These are phyloP conservation scores for Phragmites australis DNA, from an alignment of 176 grass and related monocot genomes.

Conservation along the genomic window DNA sequence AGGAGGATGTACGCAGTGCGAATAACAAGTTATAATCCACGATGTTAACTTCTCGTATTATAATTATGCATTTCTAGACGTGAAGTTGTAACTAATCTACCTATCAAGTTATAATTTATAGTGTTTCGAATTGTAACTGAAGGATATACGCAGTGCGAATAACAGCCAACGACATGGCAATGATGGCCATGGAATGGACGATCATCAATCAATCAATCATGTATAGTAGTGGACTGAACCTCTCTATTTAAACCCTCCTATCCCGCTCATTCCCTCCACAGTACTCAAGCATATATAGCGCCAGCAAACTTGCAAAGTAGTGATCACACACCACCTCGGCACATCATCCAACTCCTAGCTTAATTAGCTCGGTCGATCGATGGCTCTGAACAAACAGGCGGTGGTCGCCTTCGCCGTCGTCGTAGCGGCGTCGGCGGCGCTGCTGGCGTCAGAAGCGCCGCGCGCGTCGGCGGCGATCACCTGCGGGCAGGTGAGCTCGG, in stretches of 20 bases:
- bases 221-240: neutral
- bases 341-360: too few relatives aligned
- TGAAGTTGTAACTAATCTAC: too few relatives aligned
- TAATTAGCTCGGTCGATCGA: neutral
- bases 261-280: neutral
- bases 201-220: neutral
- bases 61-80: too few relatives aligned
- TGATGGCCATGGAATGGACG: neutral
- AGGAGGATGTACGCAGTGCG: too few relatives aligned
- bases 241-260: conserved; percentile 10
- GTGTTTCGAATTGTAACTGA: too few relatives aligned
- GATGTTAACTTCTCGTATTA: too few relatives aligned
- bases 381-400: neutral
- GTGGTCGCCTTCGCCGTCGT: neutral
- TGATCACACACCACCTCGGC: too few relatives aligned
- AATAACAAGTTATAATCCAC: too few relatives aligned
- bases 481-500: conserved; percentile 41
- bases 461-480: conserved; percentile 36
- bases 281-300: neutral
- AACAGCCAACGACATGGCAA: conserved; percentile 22
- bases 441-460: neutral
- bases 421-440: too few relatives aligned
- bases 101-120: too few relatives aligned
- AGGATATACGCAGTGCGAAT: too few relatives aligned
- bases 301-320: too few relatives aligned